Evolutionary conservation across 805 yeast genomes (phyloP), one percentile per base, ranked within the genome.

Genomic region (Myxozyma geophila): DNA sequence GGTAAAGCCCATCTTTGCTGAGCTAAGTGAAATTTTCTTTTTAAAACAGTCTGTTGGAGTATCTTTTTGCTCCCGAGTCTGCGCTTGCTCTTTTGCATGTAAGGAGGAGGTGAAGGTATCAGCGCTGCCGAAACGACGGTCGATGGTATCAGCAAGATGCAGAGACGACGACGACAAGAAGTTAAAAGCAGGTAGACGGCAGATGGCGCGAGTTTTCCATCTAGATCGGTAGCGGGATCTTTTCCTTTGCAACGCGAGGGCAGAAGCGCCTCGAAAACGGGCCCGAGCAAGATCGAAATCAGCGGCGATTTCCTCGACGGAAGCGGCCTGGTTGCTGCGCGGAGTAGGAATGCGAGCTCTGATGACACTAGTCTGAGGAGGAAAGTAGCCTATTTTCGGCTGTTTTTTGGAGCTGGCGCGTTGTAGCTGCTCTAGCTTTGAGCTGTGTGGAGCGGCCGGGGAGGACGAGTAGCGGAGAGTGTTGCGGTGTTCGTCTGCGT

Each of bases 281-380:
- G 51, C 50, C 17, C 54, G 44, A 36, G 51, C 59, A 6, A 39
- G 39, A 13, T 23, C 36, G 37, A 48, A 40, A 23, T 43, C 59
- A 13, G 39, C 46, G 12, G 41, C 37, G 10, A 28, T 17, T 40
- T 40, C 48, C 21, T 46, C 37, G 17, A 43, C 52, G 7, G 52
- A 37, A n/a, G 39, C 46, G 21, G 19, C n/a, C 46, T 15, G 55
- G 17, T 33, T 49, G 40, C 33, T 17, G 46, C 66, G 66, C 15
- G 69, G 69, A 1, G 69, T 66, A 35, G 69, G 69, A 37, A 66
- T 56, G 7, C 69, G 56, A 10, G 69, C 66, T 10, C 69, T 58
- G 41, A 63, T 49, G 50, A 60, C 59, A 19, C 51, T 49, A 13
- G 67, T 36, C 19, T 64, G 68, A 12, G 68, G 64, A 35, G 66